These are phyloP conservation scores for Xylaria curta DNA, from an alignment of 495 filamentous ascomycete genomes.

Conservation along the genomic window DNA sequence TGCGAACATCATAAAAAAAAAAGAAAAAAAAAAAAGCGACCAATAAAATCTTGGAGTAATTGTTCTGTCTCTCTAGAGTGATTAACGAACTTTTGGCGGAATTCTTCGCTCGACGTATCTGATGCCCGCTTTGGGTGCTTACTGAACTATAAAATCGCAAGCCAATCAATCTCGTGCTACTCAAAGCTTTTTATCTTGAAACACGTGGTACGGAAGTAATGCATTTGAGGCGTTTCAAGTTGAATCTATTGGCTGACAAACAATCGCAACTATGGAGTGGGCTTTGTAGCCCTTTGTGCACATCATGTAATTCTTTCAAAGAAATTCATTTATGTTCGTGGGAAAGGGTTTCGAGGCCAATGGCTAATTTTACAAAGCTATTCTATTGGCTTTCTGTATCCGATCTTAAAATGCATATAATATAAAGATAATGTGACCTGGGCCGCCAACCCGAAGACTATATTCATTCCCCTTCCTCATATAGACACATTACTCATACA, in stretches of 20 bases:
- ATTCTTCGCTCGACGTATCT: background rate
- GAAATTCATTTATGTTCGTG: background rate
- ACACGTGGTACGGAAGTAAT: conserved; percentile 3
- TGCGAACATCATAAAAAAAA: background rate
- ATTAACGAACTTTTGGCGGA: background rate
- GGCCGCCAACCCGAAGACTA: background rate
- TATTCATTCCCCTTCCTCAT: background rate
- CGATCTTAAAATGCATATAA: too few species aligned
- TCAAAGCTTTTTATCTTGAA: background rate
- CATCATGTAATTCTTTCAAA: conserved; percentile 8
- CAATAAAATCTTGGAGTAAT: background rate
- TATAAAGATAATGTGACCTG: background rate
- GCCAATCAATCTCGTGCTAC: background rate
- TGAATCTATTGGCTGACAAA: conserved; percentile 12
- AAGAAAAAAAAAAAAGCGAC: too few species aligned
- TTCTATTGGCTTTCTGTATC: background rate
- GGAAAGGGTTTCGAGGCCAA: background rate
- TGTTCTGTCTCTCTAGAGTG: background rate
- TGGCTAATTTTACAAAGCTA: background rate
- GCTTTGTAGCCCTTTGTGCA: conserved; percentile 9
- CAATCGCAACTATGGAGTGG: conserved; percentile 11
- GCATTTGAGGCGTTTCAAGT: conserved; percentile 9
- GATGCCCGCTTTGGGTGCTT: background rate
- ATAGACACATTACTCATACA: background rate
- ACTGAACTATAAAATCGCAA: background rate